Evolutionary conservation across 208 protist genomes (phyloP).

Genomic region (Trypanosoma conorhini): DNA sequence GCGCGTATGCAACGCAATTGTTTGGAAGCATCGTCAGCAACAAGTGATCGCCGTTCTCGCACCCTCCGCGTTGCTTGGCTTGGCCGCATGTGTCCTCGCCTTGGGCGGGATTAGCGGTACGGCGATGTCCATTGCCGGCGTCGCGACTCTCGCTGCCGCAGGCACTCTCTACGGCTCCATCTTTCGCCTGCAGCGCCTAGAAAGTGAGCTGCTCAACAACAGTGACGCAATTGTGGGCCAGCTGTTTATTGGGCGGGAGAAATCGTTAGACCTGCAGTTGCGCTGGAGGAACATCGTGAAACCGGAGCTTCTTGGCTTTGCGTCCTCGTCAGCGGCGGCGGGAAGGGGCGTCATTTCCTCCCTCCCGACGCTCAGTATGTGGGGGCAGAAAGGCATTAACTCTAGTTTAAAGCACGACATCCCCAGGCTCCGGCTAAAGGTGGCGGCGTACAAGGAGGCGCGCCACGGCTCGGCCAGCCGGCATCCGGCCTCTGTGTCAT

Average conservation of each 20-base stretch:
- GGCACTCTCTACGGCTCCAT: conserved; percentile 20
- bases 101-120: conserved; percentile 29
- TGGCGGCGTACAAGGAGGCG: conserved; percentile 48
- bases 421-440: conserved; percentile 38
- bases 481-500: neutral
- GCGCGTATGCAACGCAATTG: conserved; percentile 45
- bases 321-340: conserved; percentile 15
- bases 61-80: conserved; percentile 19
- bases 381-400: conserved; percentile 36
- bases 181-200: conserved; percentile 32
- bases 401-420: conserved; percentile 42
- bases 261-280: conserved; percentile 45
- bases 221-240: conserved; percentile 43
- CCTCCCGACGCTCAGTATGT: conserved; percentile 44
- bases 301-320: conserved; percentile 46
- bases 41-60: conserved; percentile 22
- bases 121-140: conserved; percentile 18
- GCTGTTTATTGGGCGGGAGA: conserved; percentile 44
- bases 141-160: conserved; percentile 17
- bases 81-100: conserved; percentile 20
- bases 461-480: neutral
- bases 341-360: conserved; percentile 31
- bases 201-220: conserved; percentile 26
- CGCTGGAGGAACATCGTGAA: conserved; percentile 63
- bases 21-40: conserved; percentile 40